These are phyloP conservation scores for Chaetomium sp. DNA, from an alignment of 2,329 filamentous ascomycete species.

Conservation along the genomic window DNA sequence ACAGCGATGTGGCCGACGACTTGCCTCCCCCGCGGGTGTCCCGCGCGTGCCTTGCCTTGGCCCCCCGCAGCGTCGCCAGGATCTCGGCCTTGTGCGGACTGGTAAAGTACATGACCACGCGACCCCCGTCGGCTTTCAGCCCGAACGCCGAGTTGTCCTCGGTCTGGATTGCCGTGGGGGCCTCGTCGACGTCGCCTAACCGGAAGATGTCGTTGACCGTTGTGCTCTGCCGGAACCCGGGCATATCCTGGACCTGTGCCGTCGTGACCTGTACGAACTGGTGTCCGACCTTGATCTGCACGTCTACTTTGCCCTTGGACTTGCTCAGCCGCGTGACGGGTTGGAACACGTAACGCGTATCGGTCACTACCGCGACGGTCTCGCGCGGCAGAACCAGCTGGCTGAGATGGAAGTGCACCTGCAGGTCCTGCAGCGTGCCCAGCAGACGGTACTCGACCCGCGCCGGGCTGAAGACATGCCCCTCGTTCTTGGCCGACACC, in stretches of 20 bases:
- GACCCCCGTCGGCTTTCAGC: slow-evolving; percentile 60
- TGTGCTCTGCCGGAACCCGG: slow-evolving; percentile 54
- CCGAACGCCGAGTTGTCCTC: slow-evolving; percentile 64
- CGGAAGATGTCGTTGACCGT: slow-evolving; percentile 66
- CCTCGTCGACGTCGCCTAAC: slow-evolving; percentile 61
- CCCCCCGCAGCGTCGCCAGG: slow-evolving; percentile 54
- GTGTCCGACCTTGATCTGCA: slow-evolving; percentile 60
- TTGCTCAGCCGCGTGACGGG: slow-evolving; percentile 60
- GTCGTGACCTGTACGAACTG: slow-evolving; percentile 66
- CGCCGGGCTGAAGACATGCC: slow-evolving; percentile 54
- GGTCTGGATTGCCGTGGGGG: slow-evolving; percentile 55
- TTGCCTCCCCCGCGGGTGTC: slow-evolving; percentile 51
- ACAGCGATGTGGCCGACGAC: slow-evolving; percentile 37
- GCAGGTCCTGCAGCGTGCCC: slow-evolving; percentile 58
- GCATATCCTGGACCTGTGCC: slow-evolving; percentile 61
- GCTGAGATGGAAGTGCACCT: slow-evolving; percentile 59
- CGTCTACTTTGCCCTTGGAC: slow-evolving; percentile 64
- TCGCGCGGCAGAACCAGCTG: slow-evolving; percentile 63
- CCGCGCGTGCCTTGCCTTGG: slow-evolving; percentile 59
- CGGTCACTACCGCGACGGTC: slow-evolving; percentile 61
- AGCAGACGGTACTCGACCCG: slow-evolving; percentile 62
- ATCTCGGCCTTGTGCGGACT: slow-evolving; percentile 59
- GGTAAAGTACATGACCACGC: slow-evolving; percentile 66
- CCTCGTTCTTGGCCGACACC: slow-evolving; percentile 54
- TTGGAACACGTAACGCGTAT: slow-evolving; percentile 59